Evolutionary conservation across 257 asterid genomes (phyloP), one percentile per base, ranked within the genome.

Genomic region (Catharanthus roseus): DNA sequence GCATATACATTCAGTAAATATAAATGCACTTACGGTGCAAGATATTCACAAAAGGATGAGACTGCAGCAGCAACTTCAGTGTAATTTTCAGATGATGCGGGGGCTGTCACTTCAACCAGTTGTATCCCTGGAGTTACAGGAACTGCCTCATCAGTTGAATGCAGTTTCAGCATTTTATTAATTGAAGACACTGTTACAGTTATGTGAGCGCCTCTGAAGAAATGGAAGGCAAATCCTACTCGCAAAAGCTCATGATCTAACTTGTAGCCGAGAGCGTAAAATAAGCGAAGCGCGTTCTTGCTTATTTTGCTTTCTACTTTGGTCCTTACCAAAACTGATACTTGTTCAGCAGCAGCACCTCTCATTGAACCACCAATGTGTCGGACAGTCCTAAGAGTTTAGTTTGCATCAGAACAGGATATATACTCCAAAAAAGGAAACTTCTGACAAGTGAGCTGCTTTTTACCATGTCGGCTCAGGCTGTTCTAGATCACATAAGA

Each of bases 361-460:
- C 93, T 86, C 93, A 91, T 86, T 3, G 97, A 89, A 78, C 97
- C 96, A 80, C 99, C 99, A 60, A 95, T 79, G 79, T 91, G 99
- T 49, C 97, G 82, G 9, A 91, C 95, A 75, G 95, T 88, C 97
- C 97, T 95, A 63, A 28, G 44, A 79, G 75, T 23, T 62, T 15
- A 71, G 38, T n/a, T 34, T 31, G 28, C 10, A 29, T 57, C 68
- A 56, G 60, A 65, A 44, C 45, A 41, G 65, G 72, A 67, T 8
- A 65, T 15, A 38, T 12, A 70, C 42, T 61, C 47, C 10, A 38
- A 69, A 63, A 58, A 44, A 19, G 56, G 38, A 56, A 44, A 74
- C 38, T 42, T 57, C 44, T 33, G 33, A 62, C 47, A 62, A 62
- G 67, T 34, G 18, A 11, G 26, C 68, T 42, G 23, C 39, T 29